phyloP scores from a whole-genome alignment of 2,329 filamentous ascomycete genomes.

The Samsoniella hepiali region DNA sequence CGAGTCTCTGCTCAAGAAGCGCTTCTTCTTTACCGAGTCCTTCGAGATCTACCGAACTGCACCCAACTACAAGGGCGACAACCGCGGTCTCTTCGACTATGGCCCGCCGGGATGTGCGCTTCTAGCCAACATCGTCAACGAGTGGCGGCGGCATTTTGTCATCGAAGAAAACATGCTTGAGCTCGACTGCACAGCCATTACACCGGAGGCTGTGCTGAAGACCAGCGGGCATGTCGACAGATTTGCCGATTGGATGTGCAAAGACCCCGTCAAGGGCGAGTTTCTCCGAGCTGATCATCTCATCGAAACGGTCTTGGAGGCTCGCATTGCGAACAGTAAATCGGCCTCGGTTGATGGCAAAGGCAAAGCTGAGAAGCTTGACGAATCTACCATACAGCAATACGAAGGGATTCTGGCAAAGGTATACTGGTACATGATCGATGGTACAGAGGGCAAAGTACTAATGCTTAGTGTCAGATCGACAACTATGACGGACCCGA shows the following conservation, averaged over 20 bases:
- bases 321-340: slow-evolving; percentile 46
- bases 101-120: slow-evolving; percentile 21
- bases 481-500: slow-evolving; percentile 64
- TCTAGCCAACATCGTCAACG: slow-evolving; percentile 21
- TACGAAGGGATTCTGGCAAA: slow-evolving; percentile 65
- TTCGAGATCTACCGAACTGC: slow-evolving; percentile 59
- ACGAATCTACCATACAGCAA: slow-evolving; percentile 59
- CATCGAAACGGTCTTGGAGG: slow-evolving; percentile 64
- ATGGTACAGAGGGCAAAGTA: neutral
- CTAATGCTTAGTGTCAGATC: slow-evolving; percentile 35
- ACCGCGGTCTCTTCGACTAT: slow-evolving; percentile 22
- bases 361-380: slow-evolving; percentile 58
- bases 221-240: slow-evolving; percentile 69
- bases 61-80: slow-evolving; percentile 18
- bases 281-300: slow-evolving; percentile 67
- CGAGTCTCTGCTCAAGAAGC: slow-evolving; percentile 61
- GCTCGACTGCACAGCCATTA: slow-evolving; percentile 67
- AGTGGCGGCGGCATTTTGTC: slow-evolving; percentile 21
- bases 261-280: slow-evolving; percentile 66
- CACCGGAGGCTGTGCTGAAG: slow-evolving; percentile 65
- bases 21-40: slow-evolving; percentile 64
- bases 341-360: slow-evolving; percentile 50
- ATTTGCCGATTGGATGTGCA: slow-evolving; percentile 71
- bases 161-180: slow-evolving; percentile 36
- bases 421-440: slow-evolving; percentile 21